Conservation (phyloP, 2,329 filamentous ascomycete genomes). For the Curvularia sp. region DNA sequence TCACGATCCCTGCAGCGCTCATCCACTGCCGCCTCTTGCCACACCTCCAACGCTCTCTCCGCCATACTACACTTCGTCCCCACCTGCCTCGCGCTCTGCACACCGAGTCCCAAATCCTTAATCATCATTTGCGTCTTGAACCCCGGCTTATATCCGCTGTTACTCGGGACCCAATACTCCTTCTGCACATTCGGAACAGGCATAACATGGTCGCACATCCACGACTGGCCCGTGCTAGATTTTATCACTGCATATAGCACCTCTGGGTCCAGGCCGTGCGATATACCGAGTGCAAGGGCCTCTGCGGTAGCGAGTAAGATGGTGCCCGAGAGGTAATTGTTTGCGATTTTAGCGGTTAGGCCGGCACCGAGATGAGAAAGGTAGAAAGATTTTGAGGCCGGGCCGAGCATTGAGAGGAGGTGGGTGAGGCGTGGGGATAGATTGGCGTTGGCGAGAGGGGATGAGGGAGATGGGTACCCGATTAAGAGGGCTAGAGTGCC, state of each 20-base stretch:
- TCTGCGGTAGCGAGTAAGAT: conserved; percentile 44
- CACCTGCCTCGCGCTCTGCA: conserved; percentile 38
- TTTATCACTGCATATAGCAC: conserved; percentile 39
- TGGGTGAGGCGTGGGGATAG: conserved; percentile 22
- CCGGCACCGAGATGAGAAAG: conserved; percentile 38
- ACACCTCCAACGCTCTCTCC: conserved; percentile 37
- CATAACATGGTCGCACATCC: conserved; percentile 47
- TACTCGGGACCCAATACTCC: conserved; percentile 42
- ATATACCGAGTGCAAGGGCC: conserved; percentile 42
- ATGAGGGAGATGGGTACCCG: conserved; percentile 25
- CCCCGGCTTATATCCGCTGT: conserved; percentile 42
- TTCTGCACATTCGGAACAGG: conserved; percentile 41
- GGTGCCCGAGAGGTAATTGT: conserved; percentile 44
- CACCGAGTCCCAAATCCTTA: conserved; percentile 42
- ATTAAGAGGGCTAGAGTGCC: conserved; percentile 40
- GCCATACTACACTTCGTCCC: conserved; percentile 38
- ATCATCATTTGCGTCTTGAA: conserved; percentile 49
- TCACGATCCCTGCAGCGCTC: conserved; percentile 37
- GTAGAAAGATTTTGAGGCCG: conserved; percentile 41
- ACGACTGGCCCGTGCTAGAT: conserved; percentile 41
- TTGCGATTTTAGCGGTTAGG: conserved; percentile 44
- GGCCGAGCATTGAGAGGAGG: conserved; percentile 33
- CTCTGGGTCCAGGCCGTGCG: conserved; percentile 40
- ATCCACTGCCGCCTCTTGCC: conserved; percentile 36
- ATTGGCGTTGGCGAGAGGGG: not conserved